Percentiles rank a stretch among this genome's conserved stretches.
Evolutionary conservation across 352 stramenopile species (phyloP).

Genomic region (Pythium insidiosum): DNA sequence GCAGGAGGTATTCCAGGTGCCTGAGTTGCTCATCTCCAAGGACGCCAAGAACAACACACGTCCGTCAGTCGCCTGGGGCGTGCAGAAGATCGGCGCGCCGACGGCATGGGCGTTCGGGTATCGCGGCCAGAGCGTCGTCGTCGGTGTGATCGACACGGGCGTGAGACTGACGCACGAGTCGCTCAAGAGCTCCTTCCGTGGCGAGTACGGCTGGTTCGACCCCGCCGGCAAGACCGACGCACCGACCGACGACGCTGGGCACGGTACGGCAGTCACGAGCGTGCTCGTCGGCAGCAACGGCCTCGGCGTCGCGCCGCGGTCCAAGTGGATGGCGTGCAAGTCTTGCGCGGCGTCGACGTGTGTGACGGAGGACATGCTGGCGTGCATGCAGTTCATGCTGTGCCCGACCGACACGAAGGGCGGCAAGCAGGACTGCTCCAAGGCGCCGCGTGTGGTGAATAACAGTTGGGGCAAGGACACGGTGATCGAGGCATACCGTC

Average conservation of each 20-base stretch:
- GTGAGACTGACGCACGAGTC: slow-evolving; percentile 27
- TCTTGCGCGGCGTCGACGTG: slow-evolving; percentile 20
- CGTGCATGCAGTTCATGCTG: slow-evolving; percentile 35
- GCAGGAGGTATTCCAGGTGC: not conserved
- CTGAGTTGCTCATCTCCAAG: not conserved
- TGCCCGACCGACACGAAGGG: slow-evolving; percentile 22
- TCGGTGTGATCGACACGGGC: slow-evolving; percentile 29
- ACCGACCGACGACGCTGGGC: slow-evolving; percentile 24
- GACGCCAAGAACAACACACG: not conserved
- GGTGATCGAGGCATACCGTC: slow-evolving; percentile 11
- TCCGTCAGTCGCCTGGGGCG: slow-evolving; percentile 2
- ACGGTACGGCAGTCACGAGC: slow-evolving; percentile 29
- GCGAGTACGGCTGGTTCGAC: slow-evolving; percentile 50
- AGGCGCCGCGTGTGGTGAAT: slow-evolving; percentile 44
- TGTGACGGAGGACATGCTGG: slow-evolving; percentile 25
- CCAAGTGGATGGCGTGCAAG: slow-evolving; percentile 33
- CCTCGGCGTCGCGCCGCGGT: slow-evolving; percentile 25
- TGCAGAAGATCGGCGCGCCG: slow-evolving; percentile 6
- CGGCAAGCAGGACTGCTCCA: slow-evolving; percentile 23
- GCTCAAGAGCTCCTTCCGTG: slow-evolving; percentile 22
- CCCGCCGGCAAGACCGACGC: slow-evolving; percentile 15
- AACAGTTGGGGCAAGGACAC: slow-evolving; percentile 52
- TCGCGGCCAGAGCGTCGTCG: slow-evolving; percentile 10
- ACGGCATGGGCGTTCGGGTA: slow-evolving; percentile 8
- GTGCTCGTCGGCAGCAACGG: slow-evolving; percentile 18